A percentile compares a stretch with the other conserved stretches of the same genome.
Conservation (phyloP, 371 early-diverging fungal species). For the Umbelopsis sp. region DNA sequence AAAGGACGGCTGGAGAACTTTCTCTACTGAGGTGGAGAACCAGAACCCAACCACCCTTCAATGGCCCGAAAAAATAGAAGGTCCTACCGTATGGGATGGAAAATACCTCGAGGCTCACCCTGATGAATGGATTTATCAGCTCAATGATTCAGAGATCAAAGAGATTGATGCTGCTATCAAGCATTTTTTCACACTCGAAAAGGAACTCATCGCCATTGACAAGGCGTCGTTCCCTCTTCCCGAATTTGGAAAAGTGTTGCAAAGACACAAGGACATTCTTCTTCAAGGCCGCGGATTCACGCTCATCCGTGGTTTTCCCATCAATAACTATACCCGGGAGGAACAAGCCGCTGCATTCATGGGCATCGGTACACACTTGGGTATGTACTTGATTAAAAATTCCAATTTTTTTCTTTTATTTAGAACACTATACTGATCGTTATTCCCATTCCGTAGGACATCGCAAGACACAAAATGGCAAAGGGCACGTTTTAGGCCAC, state of each 20-base stretch:
- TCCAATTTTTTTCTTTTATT: neutral
- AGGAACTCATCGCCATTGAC: slow-evolving; percentile 26
- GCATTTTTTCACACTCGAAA: slow-evolving; percentile 28
- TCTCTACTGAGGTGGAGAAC: slow-evolving; percentile 28
- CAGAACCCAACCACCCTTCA: slow-evolving; percentile 18
- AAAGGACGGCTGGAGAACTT: slow-evolving; percentile 30
- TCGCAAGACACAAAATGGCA: slow-evolving; percentile 45
- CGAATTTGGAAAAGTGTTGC: slow-evolving; percentile 30
- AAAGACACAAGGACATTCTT: slow-evolving; percentile 29
- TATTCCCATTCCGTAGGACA: slow-evolving; percentile 9
- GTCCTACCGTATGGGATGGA: slow-evolving; percentile 47
- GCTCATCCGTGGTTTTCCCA: slow-evolving; percentile 45
- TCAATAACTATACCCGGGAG: slow-evolving; percentile 36
- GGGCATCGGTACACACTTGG: slow-evolving; percentile 51
- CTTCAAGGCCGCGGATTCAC: slow-evolving; percentile 45
- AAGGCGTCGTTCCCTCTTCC: slow-evolving; percentile 38
- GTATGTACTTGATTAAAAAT: slow-evolving; percentile 7
- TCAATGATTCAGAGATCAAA: slow-evolving; percentile 39
- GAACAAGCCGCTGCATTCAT: slow-evolving; percentile 46
- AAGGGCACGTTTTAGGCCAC: slow-evolving; percentile 49
- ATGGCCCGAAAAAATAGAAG: slow-evolving; percentile 43
- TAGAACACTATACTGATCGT: neutral
- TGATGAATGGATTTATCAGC: slow-evolving; percentile 44
- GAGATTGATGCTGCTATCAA: slow-evolving; percentile 42
- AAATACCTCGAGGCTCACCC: slow-evolving; percentile 41